Base-by-base conservation (phyloP, 106 monocot species). In the Acorus gramineus region DNA sequence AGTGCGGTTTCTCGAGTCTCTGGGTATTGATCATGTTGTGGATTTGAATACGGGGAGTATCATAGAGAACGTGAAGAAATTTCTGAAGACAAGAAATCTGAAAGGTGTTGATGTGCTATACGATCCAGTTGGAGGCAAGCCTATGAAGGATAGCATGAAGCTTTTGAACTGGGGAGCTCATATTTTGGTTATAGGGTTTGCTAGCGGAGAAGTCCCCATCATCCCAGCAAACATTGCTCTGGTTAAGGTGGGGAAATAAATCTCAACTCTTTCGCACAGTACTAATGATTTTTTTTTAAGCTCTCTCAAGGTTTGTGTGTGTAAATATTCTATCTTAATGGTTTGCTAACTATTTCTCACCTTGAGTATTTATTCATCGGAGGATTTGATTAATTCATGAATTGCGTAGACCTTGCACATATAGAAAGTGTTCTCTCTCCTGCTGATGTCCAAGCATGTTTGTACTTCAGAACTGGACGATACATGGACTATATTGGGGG, bases 141-240 rank as follows among this genome's bases (percentile, higher is more conserved):
- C 82, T 42, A 81, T 46, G 12, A 91, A 92, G 48, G 92, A 92
- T 11, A 74, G 87, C 61, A 78, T 89, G 88, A 98, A 89, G 71
- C 79, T 98, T 66, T 75, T 98, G 11, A 98, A 88, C 6, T 98
- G 98, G 98, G 92, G 98, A 56, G 91, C 98, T 56, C 66, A 88
- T 58, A 98, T 98, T 79, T 67, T 98, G 66, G 79, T 98, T 42
- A 98, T 98, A 68, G 98, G 98, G 65, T 98, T 98, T 84, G 98
- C 98, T 48, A 92, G 92, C 53, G 98, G 92, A 75, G 92, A 98
- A 79, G 72, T 98, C 10, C 98, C 98, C 7, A 79, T 89, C 7
- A 92, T 98, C 49, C 98, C 92, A 57, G 98, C 88, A 79, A 98
- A 98, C 80, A 84, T 98, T 76, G 88, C 98, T 74, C 92, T 98